phyloP scores from a whole-genome alignment of 257 asterid genomes.

The Primulina eburnea region DNA sequence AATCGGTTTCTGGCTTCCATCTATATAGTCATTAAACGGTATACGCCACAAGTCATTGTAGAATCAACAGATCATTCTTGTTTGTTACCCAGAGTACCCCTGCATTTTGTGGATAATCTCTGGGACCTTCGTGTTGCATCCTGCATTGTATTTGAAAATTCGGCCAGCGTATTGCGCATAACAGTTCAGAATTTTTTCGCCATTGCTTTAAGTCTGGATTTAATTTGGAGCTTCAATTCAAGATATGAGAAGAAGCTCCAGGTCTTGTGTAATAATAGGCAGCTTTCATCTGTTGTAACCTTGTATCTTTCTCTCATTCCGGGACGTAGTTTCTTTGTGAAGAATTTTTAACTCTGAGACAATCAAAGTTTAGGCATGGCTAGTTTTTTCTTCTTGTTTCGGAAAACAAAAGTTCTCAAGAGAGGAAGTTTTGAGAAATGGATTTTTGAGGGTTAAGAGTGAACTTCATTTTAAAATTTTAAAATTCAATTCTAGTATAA shows the following conservation, averaged over 20 bases:
- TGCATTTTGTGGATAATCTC: constrained; percentile 28
- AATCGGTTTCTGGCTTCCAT: constrained; percentile 57
- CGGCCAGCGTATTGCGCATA: neutral
- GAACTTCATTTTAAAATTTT: too few species aligned
- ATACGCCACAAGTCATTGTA: constrained; percentile 31
- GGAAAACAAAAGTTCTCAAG: too few species aligned
- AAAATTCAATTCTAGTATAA: too few species aligned
- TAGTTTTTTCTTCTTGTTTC: too few species aligned
- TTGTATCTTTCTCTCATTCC: neutral
- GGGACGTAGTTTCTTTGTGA: too few species aligned
- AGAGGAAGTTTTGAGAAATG: too few species aligned
- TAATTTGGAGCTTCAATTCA: neutral
- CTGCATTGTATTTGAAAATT: neutral
- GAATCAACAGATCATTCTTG: constrained; percentile 90
- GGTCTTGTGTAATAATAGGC: neutral
- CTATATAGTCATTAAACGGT: constrained; percentile 36
- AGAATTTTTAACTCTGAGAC: too few species aligned
- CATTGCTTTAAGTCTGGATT: neutral
- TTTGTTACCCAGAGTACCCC: constrained; percentile 50
- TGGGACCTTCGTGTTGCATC: neutral
- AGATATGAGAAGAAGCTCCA: neutral
- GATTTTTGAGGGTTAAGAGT: too few species aligned
- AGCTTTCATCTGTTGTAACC: neutral
- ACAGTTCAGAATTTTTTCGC: neutral
- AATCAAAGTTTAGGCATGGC: too few species aligned